A percentile compares a stretch with the other conserved stretches of the same genome.
These are phyloP conservation scores for Bryum argenteum DNA, from an alignment of 225 moss, liverwort and hornwort species.

Conservation along the genomic window DNA sequence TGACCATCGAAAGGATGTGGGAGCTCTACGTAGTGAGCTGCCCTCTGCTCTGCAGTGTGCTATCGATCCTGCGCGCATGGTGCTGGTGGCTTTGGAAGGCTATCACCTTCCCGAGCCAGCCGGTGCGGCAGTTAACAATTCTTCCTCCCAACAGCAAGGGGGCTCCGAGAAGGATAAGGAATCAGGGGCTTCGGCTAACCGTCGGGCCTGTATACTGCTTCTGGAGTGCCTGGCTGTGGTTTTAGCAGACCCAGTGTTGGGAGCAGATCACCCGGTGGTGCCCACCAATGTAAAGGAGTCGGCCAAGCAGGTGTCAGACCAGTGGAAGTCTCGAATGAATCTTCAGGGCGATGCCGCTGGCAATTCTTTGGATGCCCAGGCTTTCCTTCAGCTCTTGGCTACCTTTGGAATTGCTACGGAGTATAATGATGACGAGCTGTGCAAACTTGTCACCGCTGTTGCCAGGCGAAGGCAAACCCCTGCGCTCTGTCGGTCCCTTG, in stretches of 20 bases:
- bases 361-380: conserved; percentile 99
- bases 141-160: conserved; percentile 31
- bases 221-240: conserved; percentile 99
- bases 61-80: conserved; percentile 98
- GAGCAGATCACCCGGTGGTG: conserved; percentile 95
- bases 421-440: conserved; percentile 99
- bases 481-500: conserved; percentile 99
- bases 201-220: conserved; percentile 99
- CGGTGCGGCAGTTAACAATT: conserved; percentile 48
- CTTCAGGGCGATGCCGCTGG: conserved; percentile 99
- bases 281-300: conserved; percentile 83
- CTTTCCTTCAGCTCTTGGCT: conserved; percentile 99
- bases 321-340: conserved; percentile 99
- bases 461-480: conserved; percentile 99
- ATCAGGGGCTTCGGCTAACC: conserved; percentile 99
- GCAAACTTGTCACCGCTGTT: conserved; percentile 99
- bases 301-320: conserved; percentile 99
- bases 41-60: conserved; percentile 99
- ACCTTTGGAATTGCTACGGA: conserved; percentile 99
- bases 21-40: conserved; percentile 98
- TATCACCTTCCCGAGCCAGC: conserved; percentile 95
- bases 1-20: conserved; percentile 99
- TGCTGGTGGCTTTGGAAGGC: conserved; percentile 95
- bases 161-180: conserved; percentile 95
- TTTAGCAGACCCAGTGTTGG: conserved; percentile 95